These are phyloP conservation scores for Ogataea methylovora DNA, from an alignment of 805 yeast species.

Conservation along the genomic window DNA sequence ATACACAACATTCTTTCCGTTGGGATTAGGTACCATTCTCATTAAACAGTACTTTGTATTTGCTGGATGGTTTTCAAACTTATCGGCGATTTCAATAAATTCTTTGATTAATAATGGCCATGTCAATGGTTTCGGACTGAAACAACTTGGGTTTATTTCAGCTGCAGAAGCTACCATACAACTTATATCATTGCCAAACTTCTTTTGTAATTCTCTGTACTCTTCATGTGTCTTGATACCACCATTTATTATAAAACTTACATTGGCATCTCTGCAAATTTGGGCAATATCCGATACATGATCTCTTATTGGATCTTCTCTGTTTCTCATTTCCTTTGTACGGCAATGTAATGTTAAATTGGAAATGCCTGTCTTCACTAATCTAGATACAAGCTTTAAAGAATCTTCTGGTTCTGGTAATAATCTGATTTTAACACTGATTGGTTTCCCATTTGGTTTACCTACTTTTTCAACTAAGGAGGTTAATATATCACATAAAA, in stretches of 20 bases:
- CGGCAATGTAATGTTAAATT: constrained; percentile 91
- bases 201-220: constrained; percentile 38
- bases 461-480: constrained; percentile 78
- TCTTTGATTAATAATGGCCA: constrained; percentile 54
- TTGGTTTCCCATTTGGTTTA: constrained; percentile 63
- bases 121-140: constrained; percentile 36
- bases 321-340: constrained; percentile 78
- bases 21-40: constrained; percentile 56
- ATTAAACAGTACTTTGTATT: constrained; percentile 78
- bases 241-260: constrained; percentile 80
- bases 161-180: constrained; percentile 94
- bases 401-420: constrained; percentile 60
- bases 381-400: constrained; percentile 44
- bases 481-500: constrained; percentile 58
- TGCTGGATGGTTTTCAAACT: constrained; percentile 54
- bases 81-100: constrained; percentile 44
- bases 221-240: constrained; percentile 52
- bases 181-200: constrained; percentile 60
- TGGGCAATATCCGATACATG: constrained; percentile 55
- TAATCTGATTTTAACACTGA: constrained; percentile 84
- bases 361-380: constrained; percentile 72
- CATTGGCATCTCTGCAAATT: constrained; percentile 52
- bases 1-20: constrained; percentile 35
- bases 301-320: constrained; percentile 73
- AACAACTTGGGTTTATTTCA: constrained; percentile 79